These are phyloP conservation scores for Mimosa pudica DNA, from an alignment of 306 rosid species.

Conservation along the genomic window DNA sequence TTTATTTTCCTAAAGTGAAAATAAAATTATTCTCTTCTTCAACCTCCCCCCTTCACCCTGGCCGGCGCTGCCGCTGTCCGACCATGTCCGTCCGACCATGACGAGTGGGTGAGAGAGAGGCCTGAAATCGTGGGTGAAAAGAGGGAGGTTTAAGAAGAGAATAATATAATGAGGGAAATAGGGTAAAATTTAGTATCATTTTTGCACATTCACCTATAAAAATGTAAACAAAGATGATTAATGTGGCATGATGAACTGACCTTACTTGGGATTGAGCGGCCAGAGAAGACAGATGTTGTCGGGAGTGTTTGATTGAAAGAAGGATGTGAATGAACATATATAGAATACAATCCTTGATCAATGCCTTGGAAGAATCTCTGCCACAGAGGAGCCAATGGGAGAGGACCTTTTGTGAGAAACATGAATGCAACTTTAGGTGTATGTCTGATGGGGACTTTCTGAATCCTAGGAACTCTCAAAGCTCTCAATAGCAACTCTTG, in stretches of 20 bases:
- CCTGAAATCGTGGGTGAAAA: too few species aligned
- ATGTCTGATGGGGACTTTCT: constrained; percentile 39
- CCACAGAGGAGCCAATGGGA: constrained; percentile 78
- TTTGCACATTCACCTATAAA: background rate
- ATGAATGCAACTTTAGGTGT: constrained; percentile 76
- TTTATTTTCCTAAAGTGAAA: too few species aligned
- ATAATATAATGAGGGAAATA: too few species aligned
- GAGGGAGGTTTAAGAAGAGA: too few species aligned
- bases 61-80: too few species aligned
- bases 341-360: constrained; percentile 56
- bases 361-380: constrained; percentile 67
- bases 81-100: too few species aligned
- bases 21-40: too few species aligned
- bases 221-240: background rate
- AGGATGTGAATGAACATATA: constrained; percentile 73
- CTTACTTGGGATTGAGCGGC: constrained; percentile 78
- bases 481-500: constrained; percentile 83
- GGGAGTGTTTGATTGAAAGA: constrained; percentile 48
- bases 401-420: constrained; percentile 70
- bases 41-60: too few species aligned
- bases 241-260: constrained; percentile 43
- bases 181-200: too few species aligned
- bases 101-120: too few species aligned
- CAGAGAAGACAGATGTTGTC: constrained; percentile 54
- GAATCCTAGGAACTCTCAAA: constrained; percentile 51